Percentiles rank a stretch among this genome's conserved stretches.
These are phyloP conservation scores for Penicillium paxilli DNA, from an alignment of 495 filamentous ascomycete genomes.

Conservation along the genomic window DNA sequence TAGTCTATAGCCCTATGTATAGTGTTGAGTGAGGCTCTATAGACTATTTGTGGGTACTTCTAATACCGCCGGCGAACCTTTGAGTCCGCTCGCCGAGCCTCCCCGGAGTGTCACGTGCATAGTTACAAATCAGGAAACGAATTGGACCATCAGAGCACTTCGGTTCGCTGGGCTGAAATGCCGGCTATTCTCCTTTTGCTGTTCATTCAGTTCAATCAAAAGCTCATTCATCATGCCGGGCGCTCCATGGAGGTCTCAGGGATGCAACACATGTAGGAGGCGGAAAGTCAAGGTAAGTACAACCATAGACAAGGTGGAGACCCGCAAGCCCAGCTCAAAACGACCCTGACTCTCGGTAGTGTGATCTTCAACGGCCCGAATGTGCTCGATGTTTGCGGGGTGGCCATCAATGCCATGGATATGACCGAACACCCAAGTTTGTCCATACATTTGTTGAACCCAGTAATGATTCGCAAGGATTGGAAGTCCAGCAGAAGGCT, in stretches of 20 bases:
- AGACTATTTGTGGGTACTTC: no score
- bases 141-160: no score
- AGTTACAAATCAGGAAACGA: no score
- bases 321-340: not conserved
- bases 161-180: no score
- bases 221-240: constrained; percentile 4
- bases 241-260: constrained; percentile 11
- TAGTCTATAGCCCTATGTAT: no score
- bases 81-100: no score
- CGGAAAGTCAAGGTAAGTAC: constrained; percentile 13
- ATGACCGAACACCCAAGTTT: constrained; percentile 11
- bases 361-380: constrained; percentile 14
- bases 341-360: constrained; percentile 1
- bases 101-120: no score
- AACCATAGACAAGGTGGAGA: not conserved
- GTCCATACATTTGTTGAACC: constrained; percentile 10
- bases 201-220: not conserved
- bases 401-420: constrained; percentile 9
- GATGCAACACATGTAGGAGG: constrained; percentile 13
- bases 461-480: not conserved
- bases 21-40: no score
- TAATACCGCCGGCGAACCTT: no score
- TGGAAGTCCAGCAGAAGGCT: not conserved
- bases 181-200: not conserved
- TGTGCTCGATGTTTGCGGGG: constrained; percentile 17